Percentiles rank a stretch among this genome's conserved stretches.
These are phyloP conservation scores for Shiraia sp. DNA, from an alignment of 2,329 filamentous ascomycete genomes.

Conservation along the genomic window DNA sequence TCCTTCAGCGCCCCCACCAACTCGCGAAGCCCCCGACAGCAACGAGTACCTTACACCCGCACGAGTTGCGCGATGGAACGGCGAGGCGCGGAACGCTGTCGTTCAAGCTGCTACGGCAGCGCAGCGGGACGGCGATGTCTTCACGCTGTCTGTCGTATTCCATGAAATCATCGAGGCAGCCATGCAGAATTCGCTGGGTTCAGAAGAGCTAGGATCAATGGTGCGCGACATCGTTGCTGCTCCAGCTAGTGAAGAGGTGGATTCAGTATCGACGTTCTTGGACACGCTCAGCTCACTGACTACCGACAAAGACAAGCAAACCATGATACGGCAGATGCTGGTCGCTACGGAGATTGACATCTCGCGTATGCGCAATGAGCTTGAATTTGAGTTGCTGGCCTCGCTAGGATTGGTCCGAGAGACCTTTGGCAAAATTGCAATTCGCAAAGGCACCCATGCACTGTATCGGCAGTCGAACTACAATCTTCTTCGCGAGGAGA, in stretches of 20 bases:
- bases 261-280: conserved; percentile 68
- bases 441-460: conserved; percentile 88
- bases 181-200: conserved; percentile 68
- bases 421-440: conserved; percentile 81
- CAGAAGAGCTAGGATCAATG: conserved; percentile 70
- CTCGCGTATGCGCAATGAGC: conserved; percentile 73
- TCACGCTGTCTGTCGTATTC: conserved; percentile 72
- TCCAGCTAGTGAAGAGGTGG: conserved; percentile 51
- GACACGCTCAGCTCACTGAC: conserved; percentile 81
- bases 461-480: conserved; percentile 97
- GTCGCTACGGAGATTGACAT: conserved; percentile 73
- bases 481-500: conserved; percentile 92
- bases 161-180: conserved; percentile 83
- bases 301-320: conserved; percentile 66
- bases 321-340: conserved; percentile 68
- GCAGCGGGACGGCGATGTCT: conserved; percentile 67
- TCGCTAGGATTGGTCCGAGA: conserved; percentile 78
- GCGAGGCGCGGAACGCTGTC: conserved; percentile 67
- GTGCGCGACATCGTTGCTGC: conserved; percentile 73
- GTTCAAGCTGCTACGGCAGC: conserved; percentile 67
- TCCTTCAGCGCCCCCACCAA: conserved; percentile 10
- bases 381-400: conserved; percentile 79
- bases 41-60: conserved; percentile 78
- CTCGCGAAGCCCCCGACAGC: conserved; percentile 55
- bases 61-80: conserved; percentile 68